Conservation (phyloP, 805 yeast species). For the Barnettozyma pratensis region DNA sequence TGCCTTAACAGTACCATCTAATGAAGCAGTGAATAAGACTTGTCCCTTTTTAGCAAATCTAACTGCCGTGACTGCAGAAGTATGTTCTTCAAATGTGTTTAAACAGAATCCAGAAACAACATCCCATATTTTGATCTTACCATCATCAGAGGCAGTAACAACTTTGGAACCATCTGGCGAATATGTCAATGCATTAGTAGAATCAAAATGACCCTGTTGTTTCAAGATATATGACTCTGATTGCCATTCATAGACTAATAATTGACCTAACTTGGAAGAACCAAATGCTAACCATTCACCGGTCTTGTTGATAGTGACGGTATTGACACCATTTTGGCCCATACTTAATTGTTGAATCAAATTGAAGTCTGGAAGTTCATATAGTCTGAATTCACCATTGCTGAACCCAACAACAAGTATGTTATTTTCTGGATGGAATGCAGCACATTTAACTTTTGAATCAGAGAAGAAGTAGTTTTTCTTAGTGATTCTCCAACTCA, state of each 20-base stretch:
- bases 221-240: constrained; percentile 91
- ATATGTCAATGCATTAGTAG: constrained; percentile 76
- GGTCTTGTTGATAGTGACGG: constrained; percentile 69
- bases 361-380: constrained; percentile 78
- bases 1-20: constrained; percentile 96
- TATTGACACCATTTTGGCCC: constrained; percentile 86
- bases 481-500: constrained; percentile 78
- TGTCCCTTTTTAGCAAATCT: constrained; percentile 87
- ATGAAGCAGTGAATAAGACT: constrained; percentile 83
- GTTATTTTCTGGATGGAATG: constrained; percentile 71
- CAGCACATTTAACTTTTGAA: constrained; percentile 69
- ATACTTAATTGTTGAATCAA: constrained; percentile 82
- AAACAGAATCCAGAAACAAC: constrained; percentile 87
- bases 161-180: constrained; percentile 93
- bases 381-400: constrained; percentile 86
- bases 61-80: constrained; percentile 82
- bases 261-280: constrained; percentile 83
- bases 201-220: constrained; percentile 96
- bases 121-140: constrained; percentile 96
- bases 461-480: constrained; percentile 70
- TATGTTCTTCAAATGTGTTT: constrained; percentile 87
- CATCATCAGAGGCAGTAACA: constrained; percentile 95
- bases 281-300: constrained; percentile 99
- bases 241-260: constrained; percentile 97
- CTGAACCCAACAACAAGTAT: constrained; percentile 83